phyloP scores from a whole-genome alignment of 2,329 filamentous ascomycete species.

The Hypoxylon sp. region DNA sequence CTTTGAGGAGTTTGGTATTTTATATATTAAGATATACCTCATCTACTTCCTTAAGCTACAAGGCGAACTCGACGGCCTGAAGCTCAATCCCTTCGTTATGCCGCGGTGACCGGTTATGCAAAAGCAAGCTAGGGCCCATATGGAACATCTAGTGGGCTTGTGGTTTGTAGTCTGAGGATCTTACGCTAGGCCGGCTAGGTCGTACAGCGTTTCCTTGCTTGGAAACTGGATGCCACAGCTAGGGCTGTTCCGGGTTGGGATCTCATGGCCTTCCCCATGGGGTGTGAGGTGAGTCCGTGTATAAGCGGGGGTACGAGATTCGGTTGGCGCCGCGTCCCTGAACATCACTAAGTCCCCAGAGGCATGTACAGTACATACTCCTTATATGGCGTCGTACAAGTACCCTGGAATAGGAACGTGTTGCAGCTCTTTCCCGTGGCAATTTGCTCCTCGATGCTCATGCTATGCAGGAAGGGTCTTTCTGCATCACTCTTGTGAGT shows the following conservation, averaged over 20 bases:
- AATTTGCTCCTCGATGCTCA: neutral
- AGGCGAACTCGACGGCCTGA: too few relatives aligned
- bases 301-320: neutral
- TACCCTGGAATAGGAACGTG: neutral
- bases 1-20: neutral
- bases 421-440: neutral
- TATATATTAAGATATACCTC: neutral
- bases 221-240: neutral
- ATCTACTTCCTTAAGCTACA: neutral
- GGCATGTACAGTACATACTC: neutral
- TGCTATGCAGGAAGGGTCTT: conserved; percentile 24
- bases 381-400: neutral
- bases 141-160: neutral
- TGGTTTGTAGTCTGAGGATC: neutral
- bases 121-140: neutral
- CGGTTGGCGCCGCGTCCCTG: neutral
- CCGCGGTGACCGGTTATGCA: neutral
- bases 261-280: conserved; percentile 7
- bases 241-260: neutral
- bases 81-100: neutral
- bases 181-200: neutral
- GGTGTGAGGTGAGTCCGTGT: neutral
- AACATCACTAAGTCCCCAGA: conserved; percentile 1
- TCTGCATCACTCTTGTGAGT: conserved; percentile 1
- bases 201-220: neutral